Percentiles rank a stretch among this genome's conserved stretches.
These are phyloP conservation scores for Rauvolfia tetraphylla DNA, from an alignment of 257 asterid species.

Conservation along the genomic window DNA sequence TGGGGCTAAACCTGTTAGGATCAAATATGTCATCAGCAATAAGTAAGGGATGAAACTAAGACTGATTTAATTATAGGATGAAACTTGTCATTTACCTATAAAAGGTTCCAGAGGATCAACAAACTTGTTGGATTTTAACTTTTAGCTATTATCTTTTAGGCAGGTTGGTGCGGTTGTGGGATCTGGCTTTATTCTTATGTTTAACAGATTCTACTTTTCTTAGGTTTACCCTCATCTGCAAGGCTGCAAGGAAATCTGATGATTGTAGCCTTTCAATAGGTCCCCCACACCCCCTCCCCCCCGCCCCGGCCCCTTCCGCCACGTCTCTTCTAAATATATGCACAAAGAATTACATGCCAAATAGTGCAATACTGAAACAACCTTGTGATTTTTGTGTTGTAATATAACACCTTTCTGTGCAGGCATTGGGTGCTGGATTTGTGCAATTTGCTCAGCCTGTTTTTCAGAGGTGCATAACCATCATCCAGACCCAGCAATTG, in stretches of 20 bases:
- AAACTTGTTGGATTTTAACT: not conserved
- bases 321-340: not conserved
- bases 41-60: not conserved
- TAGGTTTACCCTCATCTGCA: not conserved
- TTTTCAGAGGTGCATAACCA: slow-evolving; percentile 88
- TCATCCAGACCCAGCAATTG: slow-evolving; percentile 85
- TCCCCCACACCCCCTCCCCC: too few relatives aligned
- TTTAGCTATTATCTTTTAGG: not conserved
- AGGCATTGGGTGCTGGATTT: slow-evolving; percentile 93
- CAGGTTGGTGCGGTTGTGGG: not conserved
- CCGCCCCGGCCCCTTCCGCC: too few relatives aligned
- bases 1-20: not conserved
- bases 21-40: not conserved
- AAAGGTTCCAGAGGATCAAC: not conserved
- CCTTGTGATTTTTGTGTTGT: slow-evolving; percentile 2
- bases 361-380: too few relatives aligned
- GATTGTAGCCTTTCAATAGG: not conserved
- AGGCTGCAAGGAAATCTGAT: not conserved
- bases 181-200: not conserved
- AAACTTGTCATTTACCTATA: not conserved
- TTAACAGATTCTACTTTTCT: not conserved
- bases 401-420: slow-evolving; percentile 21
- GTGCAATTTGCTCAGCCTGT: slow-evolving; percentile 90
- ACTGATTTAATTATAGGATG: not conserved
- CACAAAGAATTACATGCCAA: not conserved